Conservation (phyloP, 2,329 filamentous ascomycete species). For the Clonostachys byssicola region DNA sequence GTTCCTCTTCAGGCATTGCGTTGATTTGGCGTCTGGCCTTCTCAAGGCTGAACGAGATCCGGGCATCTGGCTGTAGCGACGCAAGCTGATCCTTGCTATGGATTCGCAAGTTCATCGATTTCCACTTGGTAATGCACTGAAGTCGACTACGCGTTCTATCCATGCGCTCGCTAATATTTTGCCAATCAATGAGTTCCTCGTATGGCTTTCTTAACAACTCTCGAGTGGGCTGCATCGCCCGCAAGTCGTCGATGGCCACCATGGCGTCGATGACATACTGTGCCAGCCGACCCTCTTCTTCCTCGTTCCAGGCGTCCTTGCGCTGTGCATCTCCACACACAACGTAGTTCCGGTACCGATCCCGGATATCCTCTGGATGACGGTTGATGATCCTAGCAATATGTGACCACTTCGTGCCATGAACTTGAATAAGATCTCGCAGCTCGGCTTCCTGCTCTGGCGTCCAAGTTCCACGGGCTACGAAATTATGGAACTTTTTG, state of each 20-base stretch:
- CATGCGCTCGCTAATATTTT: constrained; percentile 59
- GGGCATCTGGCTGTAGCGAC: constrained; percentile 21
- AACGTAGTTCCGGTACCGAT: constrained; percentile 67
- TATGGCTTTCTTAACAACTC: constrained; percentile 31
- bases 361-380: constrained; percentile 60
- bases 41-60: constrained; percentile 34
- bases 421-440: constrained; percentile 22
- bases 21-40: constrained; percentile 34
- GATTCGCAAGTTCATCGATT: constrained; percentile 30
- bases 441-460: constrained; percentile 28
- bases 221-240: constrained; percentile 21
- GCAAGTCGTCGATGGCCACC: constrained; percentile 34
- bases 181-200: constrained; percentile 60
- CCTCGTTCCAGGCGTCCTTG: constrained; percentile 53
- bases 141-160: constrained; percentile 56
- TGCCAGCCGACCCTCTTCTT: constrained; percentile 53
- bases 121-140: constrained; percentile 68
- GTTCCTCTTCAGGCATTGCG: constrained; percentile 37
- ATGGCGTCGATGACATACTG: constrained; percentile 49
- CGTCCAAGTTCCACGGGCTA: constrained; percentile 43
- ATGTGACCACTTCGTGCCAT: constrained; percentile 51
- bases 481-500: constrained; percentile 62
- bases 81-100: constrained; percentile 23
- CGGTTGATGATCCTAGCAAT: constrained; percentile 62
- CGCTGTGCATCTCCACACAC: constrained; percentile 49